Evolutionary conservation across 2,329 filamentous ascomycete species (phyloP), one percentile per base, ranked within the genome.

Genomic region (Penicillium sp.): DNA sequence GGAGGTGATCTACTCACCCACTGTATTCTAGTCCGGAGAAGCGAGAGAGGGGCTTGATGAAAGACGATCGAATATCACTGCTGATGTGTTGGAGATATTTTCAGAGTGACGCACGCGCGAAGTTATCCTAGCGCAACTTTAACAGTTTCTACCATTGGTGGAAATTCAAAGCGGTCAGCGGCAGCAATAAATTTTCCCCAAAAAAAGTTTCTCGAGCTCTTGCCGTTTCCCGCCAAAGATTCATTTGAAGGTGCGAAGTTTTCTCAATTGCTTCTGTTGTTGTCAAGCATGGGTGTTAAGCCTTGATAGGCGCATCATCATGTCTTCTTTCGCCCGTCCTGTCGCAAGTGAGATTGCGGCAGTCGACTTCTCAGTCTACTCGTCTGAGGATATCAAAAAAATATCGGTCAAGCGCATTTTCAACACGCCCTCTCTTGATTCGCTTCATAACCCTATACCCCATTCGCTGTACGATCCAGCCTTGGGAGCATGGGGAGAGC

Each of bases 401-500:
- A 85, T 97, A 65, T 99, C 94, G 8, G 94, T 97, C 64, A 94
- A 94, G 79, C 86, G 87, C 74, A 96, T 99, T 66, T 89, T 95
- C 69, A 96, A 95, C 77, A 88, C 91, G 52, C 90, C 84, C 63
- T 96, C 94, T n/a, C 94, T 97, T 72, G 94, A 97, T 75, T 91
- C 85, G 58, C 84, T 97, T 56, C 82, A 95, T 63, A 92, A 96
- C 66, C 92, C 93, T 7, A 83, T 95, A 9, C 89, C 91, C 14
- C 91, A 91, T 58, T 94, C 94, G 71, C 82, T 99, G 8, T 96
- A 99, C 69, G 94, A 97, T 74, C 84, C 90, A 56, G 92, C 93
- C 47, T 81, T 99, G 59, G 94, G 94, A 28, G 90, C 93, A 53
- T 96, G 91, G 82, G 86, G 89, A 48, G 91, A 96, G 68, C 84